phyloP scores from a whole-genome alignment of 371 early-diverging fungal species.

The Gilbertella persicaria region DNA sequence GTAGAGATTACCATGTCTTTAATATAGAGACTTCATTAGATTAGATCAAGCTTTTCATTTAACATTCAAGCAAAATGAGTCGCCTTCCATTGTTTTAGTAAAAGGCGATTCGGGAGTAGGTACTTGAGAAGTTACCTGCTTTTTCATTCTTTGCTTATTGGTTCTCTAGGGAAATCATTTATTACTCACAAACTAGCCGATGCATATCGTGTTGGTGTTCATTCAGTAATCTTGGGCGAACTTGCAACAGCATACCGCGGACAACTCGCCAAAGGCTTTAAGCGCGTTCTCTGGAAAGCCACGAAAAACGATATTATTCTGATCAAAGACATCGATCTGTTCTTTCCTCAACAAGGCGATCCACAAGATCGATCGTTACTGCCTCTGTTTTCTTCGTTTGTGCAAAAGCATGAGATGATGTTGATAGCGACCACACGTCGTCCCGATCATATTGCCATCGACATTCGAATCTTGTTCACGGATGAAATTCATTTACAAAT shows the following conservation, averaged over 20 bases:
- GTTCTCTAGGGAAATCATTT: conserved; percentile 49
- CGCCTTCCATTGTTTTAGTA: conserved; percentile 25
- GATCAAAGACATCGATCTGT: conserved; percentile 58
- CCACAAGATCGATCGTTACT: conserved; percentile 9
- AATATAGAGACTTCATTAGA: conserved; percentile 9
- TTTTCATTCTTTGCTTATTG: too few species aligned
- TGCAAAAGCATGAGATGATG: not conserved
- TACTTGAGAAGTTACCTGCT: too few species aligned
- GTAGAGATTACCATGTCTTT: not conserved
- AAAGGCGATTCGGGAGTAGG: conserved; percentile 49
- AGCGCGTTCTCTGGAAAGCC: conserved; percentile 29
- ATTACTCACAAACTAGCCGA: conserved; percentile 26
- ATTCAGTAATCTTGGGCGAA: conserved; percentile 30
- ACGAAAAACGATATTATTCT: conserved; percentile 31
- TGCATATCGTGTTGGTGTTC: conserved; percentile 23
- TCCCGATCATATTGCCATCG: not conserved
- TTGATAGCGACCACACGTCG: conserved; percentile 16
- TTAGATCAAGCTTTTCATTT: conserved; percentile 41
- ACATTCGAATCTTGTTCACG: conserved; percentile 6
- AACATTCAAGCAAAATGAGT: conserved; percentile 17
- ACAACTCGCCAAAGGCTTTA: conserved; percentile 41
- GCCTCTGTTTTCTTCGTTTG: not conserved
- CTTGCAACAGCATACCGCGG: conserved; percentile 41
- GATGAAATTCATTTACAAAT: conserved; percentile 43
- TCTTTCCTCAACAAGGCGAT: conserved; percentile 50